These are phyloP conservation scores for Pseudogymnoascus sp. DNA, from an alignment of 2,329 filamentous ascomycete species.

Conservation along the genomic window DNA sequence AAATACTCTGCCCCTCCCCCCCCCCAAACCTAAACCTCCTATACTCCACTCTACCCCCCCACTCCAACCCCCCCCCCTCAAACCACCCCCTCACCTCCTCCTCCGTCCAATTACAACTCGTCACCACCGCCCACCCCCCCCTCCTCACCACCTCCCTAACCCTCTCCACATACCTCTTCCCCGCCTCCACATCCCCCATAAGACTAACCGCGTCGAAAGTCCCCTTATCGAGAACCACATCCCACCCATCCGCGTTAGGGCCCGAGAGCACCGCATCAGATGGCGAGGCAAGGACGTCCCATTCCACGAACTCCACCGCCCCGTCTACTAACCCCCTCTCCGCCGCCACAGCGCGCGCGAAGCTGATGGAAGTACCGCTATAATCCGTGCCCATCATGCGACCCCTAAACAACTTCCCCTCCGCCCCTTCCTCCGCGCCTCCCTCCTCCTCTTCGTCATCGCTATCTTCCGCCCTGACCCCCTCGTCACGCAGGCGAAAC, in stretches of 20 bases:
- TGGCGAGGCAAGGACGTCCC: constrained; percentile 41
- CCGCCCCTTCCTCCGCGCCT: constrained; percentile 1
- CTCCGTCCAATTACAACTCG: constrained; percentile 98
- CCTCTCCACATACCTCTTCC: constrained; percentile 64
- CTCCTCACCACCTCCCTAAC: constrained; percentile 59
- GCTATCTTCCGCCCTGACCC: constrained; percentile 17
- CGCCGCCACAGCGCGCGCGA: constrained; percentile 57
- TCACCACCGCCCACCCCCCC: constrained; percentile 72
- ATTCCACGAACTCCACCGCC: constrained; percentile 38
- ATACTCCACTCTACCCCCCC: constrained; percentile 67
- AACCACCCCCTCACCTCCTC: constrained; percentile 78
- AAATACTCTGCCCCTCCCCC: constrained; percentile 76
- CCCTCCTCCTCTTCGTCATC: constrained; percentile 8
- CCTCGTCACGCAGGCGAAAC: constrained; percentile 59
- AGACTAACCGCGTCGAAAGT: constrained; percentile 93
- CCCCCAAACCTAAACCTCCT: constrained; percentile 85
- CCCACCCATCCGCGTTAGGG: constrained; percentile 49
- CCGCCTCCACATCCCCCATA: constrained; percentile 47
- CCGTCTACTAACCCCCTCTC: constrained; percentile 26
- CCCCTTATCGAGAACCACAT: constrained; percentile 93
- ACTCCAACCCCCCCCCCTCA: constrained; percentile 36
- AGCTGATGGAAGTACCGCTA: constrained; percentile 60
- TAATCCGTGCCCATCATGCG: constrained; percentile 84
- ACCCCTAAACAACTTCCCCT: constrained; percentile 47
- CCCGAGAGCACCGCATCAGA: constrained; percentile 21